These are phyloP conservation scores for Paramyrothecium roridum DNA, from an alignment of 2,329 filamentous ascomycete genomes.

Conservation along the genomic window DNA sequence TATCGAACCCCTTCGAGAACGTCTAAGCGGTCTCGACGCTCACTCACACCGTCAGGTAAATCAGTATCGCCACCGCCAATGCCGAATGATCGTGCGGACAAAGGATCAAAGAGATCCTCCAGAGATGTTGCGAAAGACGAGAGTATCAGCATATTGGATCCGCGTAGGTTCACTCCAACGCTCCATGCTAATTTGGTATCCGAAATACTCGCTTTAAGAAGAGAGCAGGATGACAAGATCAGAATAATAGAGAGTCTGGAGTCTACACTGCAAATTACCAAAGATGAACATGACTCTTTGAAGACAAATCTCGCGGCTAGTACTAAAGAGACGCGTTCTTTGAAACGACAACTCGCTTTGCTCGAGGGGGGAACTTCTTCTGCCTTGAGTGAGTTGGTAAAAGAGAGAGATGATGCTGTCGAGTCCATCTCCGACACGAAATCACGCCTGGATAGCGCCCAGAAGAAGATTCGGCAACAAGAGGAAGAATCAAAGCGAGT, in stretches of 20 bases:
- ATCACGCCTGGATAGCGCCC: constrained; percentile 70
- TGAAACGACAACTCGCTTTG: constrained; percentile 82
- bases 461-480: constrained; percentile 73
- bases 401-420: constrained; percentile 81
- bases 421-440: constrained; percentile 69
- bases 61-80: constrained; percentile 58
- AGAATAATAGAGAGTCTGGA: constrained; percentile 86
- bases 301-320: constrained; percentile 59
- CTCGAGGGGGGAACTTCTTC: constrained; percentile 86
- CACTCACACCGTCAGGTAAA: constrained; percentile 58
- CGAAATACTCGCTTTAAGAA: constrained; percentile 81
- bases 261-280: constrained; percentile 64
- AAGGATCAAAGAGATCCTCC: constrained; percentile 47
- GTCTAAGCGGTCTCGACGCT: constrained; percentile 61
- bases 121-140: constrained; percentile 64
- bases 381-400: constrained; percentile 76
- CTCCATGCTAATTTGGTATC: constrained; percentile 92
- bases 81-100: constrained; percentile 38
- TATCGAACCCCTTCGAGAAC: constrained; percentile 68
- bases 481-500: constrained; percentile 80
- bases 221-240: constrained; percentile 88
- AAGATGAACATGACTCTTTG: constrained; percentile 71
- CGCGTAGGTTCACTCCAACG: constrained; percentile 89
- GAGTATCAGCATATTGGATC: constrained; percentile 73
- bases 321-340: constrained; percentile 72